These are phyloP conservation scores for Protomyces macrosporus DNA, from an alignment of 1,139 yeast species.

Conservation along the genomic window DNA sequence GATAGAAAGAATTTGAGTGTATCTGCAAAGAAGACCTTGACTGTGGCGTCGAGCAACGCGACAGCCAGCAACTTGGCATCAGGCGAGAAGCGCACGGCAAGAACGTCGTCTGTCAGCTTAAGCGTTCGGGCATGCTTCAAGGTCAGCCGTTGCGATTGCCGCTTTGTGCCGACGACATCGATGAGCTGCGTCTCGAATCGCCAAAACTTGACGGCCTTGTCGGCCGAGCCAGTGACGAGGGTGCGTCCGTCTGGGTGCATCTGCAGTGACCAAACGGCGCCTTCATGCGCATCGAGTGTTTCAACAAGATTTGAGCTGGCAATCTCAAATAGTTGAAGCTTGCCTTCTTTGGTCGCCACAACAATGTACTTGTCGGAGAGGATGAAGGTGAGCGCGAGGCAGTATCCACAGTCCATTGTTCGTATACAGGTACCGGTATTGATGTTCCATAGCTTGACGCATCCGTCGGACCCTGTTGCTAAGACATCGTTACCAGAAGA, in stretches of 20 bases:
- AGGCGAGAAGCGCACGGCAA: slow-evolving; percentile 76
- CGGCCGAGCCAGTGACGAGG: slow-evolving; percentile 89
- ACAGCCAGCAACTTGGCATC: slow-evolving; percentile 73
- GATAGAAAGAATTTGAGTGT: slow-evolving; percentile 80
- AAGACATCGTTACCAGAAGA: slow-evolving; percentile 73
- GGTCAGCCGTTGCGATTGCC: slow-evolving; percentile 51
- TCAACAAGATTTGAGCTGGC: slow-evolving; percentile 71
- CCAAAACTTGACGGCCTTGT: slow-evolving; percentile 87
- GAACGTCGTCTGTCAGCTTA: slow-evolving; percentile 78
- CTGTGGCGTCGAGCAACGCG: slow-evolving; percentile 83
- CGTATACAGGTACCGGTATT: slow-evolving; percentile 69
- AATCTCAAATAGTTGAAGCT: slow-evolving; percentile 75
- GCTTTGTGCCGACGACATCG: slow-evolving; percentile 60
- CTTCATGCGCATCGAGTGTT: slow-evolving; percentile 72
- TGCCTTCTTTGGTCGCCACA: slow-evolving; percentile 87
- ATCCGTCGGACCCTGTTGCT: slow-evolving; percentile 88
- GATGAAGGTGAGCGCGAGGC: slow-evolving; percentile 70
- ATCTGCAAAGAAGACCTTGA: slow-evolving; percentile 84
- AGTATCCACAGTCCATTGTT: slow-evolving; percentile 84
- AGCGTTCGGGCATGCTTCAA: slow-evolving; percentile 71
- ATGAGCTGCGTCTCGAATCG: slow-evolving; percentile 64
- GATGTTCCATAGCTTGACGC: slow-evolving; percentile 81
- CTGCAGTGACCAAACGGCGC: slow-evolving; percentile 90
- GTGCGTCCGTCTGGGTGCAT: slow-evolving; percentile 79
- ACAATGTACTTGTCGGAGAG: slow-evolving; percentile 72